Evolutionary conservation across 1,139 yeast species (phyloP).

Genomic region (Candida glucosophila): DNA sequence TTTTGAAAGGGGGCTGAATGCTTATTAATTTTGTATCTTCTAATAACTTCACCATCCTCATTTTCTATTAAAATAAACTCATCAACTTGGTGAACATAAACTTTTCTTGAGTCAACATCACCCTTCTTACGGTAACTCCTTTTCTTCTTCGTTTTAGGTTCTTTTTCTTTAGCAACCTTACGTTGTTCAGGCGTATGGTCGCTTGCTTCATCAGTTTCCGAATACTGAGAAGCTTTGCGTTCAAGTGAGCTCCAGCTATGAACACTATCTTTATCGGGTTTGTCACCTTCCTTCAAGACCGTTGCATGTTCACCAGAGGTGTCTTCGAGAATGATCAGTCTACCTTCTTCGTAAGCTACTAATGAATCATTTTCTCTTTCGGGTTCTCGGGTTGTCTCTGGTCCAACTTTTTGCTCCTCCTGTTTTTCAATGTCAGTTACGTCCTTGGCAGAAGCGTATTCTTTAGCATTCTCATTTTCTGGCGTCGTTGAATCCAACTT

Average conservation of each 20-base stretch:
- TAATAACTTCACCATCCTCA: constrained; percentile 83
- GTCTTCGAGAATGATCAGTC: constrained; percentile 66
- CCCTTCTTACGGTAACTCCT: constrained; percentile 22
- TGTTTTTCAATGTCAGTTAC: no score
- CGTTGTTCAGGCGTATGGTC: background rate
- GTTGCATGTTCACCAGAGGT: constrained; percentile 78
- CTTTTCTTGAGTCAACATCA: constrained; percentile 24
- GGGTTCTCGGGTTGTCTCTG: constrained; percentile 4
- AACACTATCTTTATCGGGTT: constrained; percentile 12
- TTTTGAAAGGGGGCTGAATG: constrained; percentile 18
- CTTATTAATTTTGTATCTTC: constrained; percentile 68
- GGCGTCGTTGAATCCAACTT: background rate
- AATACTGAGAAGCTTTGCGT: constrained; percentile 27
- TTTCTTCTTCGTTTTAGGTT: constrained; percentile 5
- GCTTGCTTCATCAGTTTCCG: constrained; percentile 9
- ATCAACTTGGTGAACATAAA: constrained; percentile 45
- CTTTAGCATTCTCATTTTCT: no score
- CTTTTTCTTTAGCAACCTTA: no score
- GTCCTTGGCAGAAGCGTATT: no score
- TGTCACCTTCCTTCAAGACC: no score
- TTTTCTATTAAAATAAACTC: constrained; percentile 78
- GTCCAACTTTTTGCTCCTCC: no score
- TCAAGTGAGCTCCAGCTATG: constrained; percentile 35
- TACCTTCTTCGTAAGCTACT: constrained; percentile 68
- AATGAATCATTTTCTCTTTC: constrained; percentile 7